Evolutionary conservation across 2,329 filamentous ascomycete genomes (phyloP), one percentile per base, ranked within the genome.

Genomic region (Podosphaera xanthii): DNA sequence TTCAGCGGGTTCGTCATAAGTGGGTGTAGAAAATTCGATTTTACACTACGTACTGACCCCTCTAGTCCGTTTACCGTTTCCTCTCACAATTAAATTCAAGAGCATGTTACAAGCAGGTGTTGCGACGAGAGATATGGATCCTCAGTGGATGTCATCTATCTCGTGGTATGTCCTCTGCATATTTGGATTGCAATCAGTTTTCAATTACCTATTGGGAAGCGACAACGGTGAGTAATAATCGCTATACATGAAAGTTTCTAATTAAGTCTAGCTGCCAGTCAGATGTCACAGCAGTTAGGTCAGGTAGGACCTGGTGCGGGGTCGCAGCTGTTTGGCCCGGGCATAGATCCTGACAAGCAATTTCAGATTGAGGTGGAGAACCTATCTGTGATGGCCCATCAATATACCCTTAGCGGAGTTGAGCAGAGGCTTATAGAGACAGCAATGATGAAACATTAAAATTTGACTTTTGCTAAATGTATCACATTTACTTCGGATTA

Each of bases 91-190:
- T 71, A 94, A 95, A 71, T 98, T 98, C 79, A 98, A 98, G 78
- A 92, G 88, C 65, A 98, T 98, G 92, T 78, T 98, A 58, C 92
- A 98, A 74, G 91, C 91, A 49, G 92, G 92, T 67, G 91, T 98
- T 52, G 89, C 89, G 63, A 98, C 94, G 34, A 85, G 84, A 68
- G 92, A 98, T 70, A 83, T 98, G 74, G 94, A 98, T 69, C 92
- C 95, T 9, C 81, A 91, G 72, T 98, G 92, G 92, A 95, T 98
- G 73, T 96, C 90, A 0, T 95, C 89, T 72, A 83, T 98, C 71
- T 95, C 89, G 61, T 98, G 92, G 90, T 98, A 98, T 75, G 97
- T 98, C 70, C 75, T 98, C 64, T 97, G 94, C 68, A 83, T 98
- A 63, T 97, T 98, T 70, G 92, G 94, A 54, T 76, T 98, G 60